Evolutionary conservation across 306 rosid species (phyloP), one percentile per base, ranked within the genome.

Genomic region (Cicer yamashitae): DNA sequence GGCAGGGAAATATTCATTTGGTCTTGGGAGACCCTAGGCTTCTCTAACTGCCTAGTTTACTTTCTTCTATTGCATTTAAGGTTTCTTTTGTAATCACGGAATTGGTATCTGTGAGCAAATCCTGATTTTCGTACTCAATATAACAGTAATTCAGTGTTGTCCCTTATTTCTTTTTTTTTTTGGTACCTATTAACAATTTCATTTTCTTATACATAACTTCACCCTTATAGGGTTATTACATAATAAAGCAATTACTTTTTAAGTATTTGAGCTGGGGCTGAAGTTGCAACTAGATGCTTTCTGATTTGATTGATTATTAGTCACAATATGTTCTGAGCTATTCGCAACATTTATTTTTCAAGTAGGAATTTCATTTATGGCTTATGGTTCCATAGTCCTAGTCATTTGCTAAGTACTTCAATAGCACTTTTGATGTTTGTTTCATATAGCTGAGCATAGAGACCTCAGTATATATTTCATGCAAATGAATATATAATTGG

Each of bases 261-360:
- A 73, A 56, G 45, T 39, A 47, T 14, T 50, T 50, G 43, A 68
- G 45, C 50, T n/a, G 56, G 66, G 67, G 70, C 54, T 74, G 76
- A 15, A 43, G 11, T 80, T 43, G 30, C 17, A n/a, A 41, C 40
- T 15, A 15, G 58, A 73, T 10, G 50, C 75, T 39, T 66, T 68
- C 53, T 38, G 45, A 20, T 72, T 70, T 70, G 17, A 44, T 41
- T 14, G 40, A 57, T 40, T 50, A 9, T 77, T 77, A 66, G 40
- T 72, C 13, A 18, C n/a, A 50, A 76, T 10, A 69, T 60, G 11
- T 58, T 44, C 34, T 25, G 39, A 51, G 64, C 12, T 22, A 25
- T 58, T 58, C 15, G 11, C 18, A n/a, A 13, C 38, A 37, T 54
- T 11, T 63, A 20, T 62, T 52, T 40, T 75, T 44, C n/a, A 8